Conservation (phyloP, 2,329 filamentous ascomycete genomes). For the Macroventuria anomochaeta region DNA sequence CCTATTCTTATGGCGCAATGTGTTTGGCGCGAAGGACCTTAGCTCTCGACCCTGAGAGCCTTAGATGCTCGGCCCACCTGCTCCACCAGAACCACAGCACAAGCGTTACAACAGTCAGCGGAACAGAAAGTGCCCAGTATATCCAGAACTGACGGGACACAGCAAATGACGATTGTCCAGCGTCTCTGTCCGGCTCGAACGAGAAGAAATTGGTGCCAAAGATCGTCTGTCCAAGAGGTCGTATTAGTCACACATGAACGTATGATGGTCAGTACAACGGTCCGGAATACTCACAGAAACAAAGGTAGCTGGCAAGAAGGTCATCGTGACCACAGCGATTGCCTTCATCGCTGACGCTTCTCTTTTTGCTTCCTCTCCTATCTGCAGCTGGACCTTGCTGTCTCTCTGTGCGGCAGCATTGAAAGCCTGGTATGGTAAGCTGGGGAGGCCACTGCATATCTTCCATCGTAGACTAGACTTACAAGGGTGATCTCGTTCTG, state of each 20-base stretch:
- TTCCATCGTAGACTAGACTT: not conserved
- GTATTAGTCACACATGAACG: too few species aligned
- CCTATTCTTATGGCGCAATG: too few species aligned
- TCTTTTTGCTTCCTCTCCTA: conserved; percentile 27
- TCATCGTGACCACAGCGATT: not conserved
- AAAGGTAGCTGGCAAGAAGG: not conserved
- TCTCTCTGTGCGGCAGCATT: conserved; percentile 24
- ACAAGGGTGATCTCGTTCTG: not conserved
- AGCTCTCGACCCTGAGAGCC: too few species aligned
- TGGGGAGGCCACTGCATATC: not conserved
- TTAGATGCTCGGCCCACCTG: conserved; percentile 2
- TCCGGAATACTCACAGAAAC: not conserved
- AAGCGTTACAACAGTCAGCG: conserved; percentile 21
- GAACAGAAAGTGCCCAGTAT: conserved; percentile 25
- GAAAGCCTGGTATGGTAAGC: conserved; percentile 23
- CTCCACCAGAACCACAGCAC: conserved; percentile 26
- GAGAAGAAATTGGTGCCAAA: not conserved
- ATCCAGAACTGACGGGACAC: conserved; percentile 25
- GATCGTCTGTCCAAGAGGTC: too few species aligned
- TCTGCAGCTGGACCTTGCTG: conserved; percentile 25
- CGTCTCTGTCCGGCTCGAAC: not conserved
- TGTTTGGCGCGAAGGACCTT: too few species aligned
- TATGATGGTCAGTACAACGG: too few species aligned
- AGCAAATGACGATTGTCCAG: not conserved
- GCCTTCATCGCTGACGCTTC: conserved; percentile 18